A percentile compares a stretch with the other conserved stretches of the same genome.
These are phyloP conservation scores for Ceratobasidium sp. DNA, from an alignment of 1,284 basidiomycete species.

Conservation along the genomic window DNA sequence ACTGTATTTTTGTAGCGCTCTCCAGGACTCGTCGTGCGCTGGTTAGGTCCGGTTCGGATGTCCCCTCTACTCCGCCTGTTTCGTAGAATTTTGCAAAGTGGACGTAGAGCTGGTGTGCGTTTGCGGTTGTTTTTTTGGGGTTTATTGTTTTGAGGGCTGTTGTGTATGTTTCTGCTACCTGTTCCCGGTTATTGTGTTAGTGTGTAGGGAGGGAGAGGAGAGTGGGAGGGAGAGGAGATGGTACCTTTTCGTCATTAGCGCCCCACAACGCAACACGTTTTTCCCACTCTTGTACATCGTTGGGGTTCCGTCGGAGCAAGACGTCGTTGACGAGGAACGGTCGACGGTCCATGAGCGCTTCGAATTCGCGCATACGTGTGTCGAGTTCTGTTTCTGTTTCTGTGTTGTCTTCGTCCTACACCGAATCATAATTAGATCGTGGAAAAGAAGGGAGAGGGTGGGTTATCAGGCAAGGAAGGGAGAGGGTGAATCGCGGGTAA, in stretches of 20 bases:
- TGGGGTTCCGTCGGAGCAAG: conserved; percentile 91
- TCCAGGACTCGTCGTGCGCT: conserved; percentile 93
- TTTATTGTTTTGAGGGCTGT: conserved; percentile 90
- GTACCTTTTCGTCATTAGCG: conserved; percentile 90
- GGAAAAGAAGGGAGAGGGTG: too few relatives aligned
- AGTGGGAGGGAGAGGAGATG: conserved; percentile 29
- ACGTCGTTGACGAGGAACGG: conserved; percentile 99
- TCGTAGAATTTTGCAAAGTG: conserved; percentile 99
- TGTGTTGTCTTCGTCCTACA: conserved; percentile 77
- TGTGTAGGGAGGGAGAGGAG: background rate
- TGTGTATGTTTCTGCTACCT: conserved; percentile 94
- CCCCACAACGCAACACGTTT: conserved; percentile 96
- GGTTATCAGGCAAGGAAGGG: too few relatives aligned
- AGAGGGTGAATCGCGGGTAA: too few relatives aligned
- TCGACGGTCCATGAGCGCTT: conserved; percentile 93
- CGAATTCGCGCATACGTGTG: conserved; percentile 90
- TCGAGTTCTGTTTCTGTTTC: conserved; percentile 92
- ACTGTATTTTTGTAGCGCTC: conserved; percentile 91
- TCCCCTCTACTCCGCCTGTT: conserved; percentile 84
- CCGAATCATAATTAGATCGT: too few relatives aligned
- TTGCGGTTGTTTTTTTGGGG: conserved; percentile 91
- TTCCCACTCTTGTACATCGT: conserved; percentile 99
- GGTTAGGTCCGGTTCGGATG: conserved; percentile 84
- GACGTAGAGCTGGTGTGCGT: conserved; percentile 90
- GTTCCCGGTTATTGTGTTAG: conserved; percentile 23